Evolutionary conservation across 208 protist genomes (phyloP).

Genomic region (Vickermania ingenoplastis): DNA sequence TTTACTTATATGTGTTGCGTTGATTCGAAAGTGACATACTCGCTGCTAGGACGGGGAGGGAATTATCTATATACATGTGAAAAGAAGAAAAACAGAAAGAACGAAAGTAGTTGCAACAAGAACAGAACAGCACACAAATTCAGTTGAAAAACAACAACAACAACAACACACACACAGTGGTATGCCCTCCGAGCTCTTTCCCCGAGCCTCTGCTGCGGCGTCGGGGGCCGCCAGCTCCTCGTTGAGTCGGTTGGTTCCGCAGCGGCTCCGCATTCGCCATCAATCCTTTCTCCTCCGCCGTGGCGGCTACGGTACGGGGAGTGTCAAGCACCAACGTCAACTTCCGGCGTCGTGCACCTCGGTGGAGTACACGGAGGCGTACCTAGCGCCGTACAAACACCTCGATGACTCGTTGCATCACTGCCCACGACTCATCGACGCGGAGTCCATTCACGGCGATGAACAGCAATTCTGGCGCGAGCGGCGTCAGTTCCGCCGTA

Average conservation of each 20-base stretch:
- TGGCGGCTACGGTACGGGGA: conserved; percentile 31
- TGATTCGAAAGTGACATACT: no score
- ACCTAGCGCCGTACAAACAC: conserved; percentile 23
- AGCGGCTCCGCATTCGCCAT: conserved; percentile 59
- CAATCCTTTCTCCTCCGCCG: conserved; percentile 55
- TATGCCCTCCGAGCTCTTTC: no score
- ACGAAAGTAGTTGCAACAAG: no score
- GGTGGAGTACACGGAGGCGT: conserved; percentile 50
- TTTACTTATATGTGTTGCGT: no score
- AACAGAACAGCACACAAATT: no score
- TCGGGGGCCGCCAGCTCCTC: background rate
- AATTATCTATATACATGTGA: no score
- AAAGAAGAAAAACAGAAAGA: no score
- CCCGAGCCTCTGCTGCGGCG: background rate
- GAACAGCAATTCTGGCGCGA: conserved; percentile 69
- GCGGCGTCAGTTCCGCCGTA: conserved; percentile 55
- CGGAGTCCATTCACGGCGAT: conserved; percentile 69
- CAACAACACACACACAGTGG: no score
- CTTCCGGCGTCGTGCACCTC: conserved; percentile 28
- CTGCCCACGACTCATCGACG: conserved; percentile 70
- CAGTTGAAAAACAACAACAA: no score
- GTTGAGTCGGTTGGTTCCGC: conserved; percentile 21
- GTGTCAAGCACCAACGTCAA: conserved; percentile 1
- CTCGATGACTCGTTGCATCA: conserved; percentile 11
- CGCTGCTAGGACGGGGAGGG: no score